phyloP scores from a whole-genome alignment of 768 basidiomycete species.

The Chalciporus chontae region DNA sequence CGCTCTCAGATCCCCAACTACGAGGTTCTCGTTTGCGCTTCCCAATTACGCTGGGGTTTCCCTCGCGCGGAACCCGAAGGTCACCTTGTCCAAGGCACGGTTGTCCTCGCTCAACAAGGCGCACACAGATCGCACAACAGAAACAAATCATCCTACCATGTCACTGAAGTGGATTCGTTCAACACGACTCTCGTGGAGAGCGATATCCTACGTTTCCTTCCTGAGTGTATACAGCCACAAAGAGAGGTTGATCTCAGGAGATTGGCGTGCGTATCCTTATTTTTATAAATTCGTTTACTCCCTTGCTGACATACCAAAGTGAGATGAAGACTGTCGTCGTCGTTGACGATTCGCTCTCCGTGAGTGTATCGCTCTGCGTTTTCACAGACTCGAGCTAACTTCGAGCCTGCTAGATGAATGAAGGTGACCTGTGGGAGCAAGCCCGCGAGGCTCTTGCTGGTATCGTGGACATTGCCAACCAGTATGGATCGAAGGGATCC shows the following conservation, averaged over 20 bases:
- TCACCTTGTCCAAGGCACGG: slow-evolving; percentile 25
- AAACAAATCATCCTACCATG: not conserved
- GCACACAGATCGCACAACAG: not conserved
- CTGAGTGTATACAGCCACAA: slow-evolving; percentile 9
- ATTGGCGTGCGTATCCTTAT: slow-evolving; percentile 25
- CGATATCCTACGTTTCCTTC: slow-evolving; percentile 28
- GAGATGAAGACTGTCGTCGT: slow-evolving; percentile 42
- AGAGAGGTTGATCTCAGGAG: slow-evolving; percentile 21
- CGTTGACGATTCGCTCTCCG: slow-evolving; percentile 40
- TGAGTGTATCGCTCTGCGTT: slow-evolving; percentile 2
- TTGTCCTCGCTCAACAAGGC: slow-evolving; percentile 28
- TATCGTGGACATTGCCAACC: slow-evolving; percentile 35
- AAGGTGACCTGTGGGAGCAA: slow-evolving; percentile 36
- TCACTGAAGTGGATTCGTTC: slow-evolving; percentile 15
- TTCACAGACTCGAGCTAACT: not conserved
- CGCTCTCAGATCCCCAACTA: slow-evolving; percentile 26
- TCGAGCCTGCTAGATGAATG: slow-evolving; percentile 33
- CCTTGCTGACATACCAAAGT: slow-evolving; percentile 16
- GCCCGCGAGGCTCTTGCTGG: slow-evolving; percentile 41
- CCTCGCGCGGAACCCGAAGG: slow-evolving; percentile 9
- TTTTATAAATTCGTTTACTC: not conserved
- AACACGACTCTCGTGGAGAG: slow-evolving; percentile 26
- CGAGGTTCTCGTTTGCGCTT: slow-evolving; percentile 35
- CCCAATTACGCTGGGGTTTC: slow-evolving; percentile 32
- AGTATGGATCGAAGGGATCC: slow-evolving; percentile 36